Evolutionary conservation across 371 early-diverging fungal species (phyloP).

Genomic region (Mortierella sp.): DNA sequence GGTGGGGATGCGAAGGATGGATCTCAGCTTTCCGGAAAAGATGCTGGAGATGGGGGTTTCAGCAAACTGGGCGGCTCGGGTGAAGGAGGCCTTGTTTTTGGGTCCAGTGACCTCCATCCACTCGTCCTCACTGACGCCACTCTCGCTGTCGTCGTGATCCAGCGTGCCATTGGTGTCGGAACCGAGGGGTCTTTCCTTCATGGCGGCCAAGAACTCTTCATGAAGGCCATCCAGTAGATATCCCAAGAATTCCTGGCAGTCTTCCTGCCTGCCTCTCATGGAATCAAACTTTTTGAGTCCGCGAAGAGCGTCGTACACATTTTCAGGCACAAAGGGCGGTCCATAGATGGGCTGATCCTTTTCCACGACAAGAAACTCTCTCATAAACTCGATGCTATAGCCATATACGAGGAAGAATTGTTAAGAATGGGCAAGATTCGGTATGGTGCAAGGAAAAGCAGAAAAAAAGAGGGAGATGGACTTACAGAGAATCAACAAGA

Average conservation of each 20-base stretch:
- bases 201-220: conserved; percentile 82
- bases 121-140: conserved; percentile 58
- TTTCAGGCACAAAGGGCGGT: conserved; percentile 91
- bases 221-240: conserved; percentile 93
- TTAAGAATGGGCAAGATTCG: background rate
- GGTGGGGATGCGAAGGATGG: conserved; percentile 79
- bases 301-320: conserved; percentile 91
- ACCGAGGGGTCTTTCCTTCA: conserved; percentile 41
- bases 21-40: conserved; percentile 88
- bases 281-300: conserved; percentile 83
- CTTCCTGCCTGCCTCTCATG: conserved; percentile 94
- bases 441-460: background rate
- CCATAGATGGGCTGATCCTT: conserved; percentile 62
- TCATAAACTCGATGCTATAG: conserved; percentile 82
- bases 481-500: conserved; percentile 85
- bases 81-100: conserved; percentile 73
- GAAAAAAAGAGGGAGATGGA: conserved; percentile 3
- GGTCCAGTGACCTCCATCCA: conserved; percentile 93
- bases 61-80: conserved; percentile 66
- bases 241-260: conserved; percentile 96
- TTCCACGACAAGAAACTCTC: conserved; percentile 71
- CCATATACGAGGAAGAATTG: too few relatives aligned
- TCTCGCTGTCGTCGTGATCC: conserved; percentile 40
- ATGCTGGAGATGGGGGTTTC: conserved; percentile 87
- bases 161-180: conserved; percentile 18